A percentile compares a stretch with the other conserved stretches of the same genome.
These are phyloP conservation scores for Dothistroma septosporum DNA, from an alignment of 2,329 filamentous ascomycete species.

Conservation along the genomic window DNA sequence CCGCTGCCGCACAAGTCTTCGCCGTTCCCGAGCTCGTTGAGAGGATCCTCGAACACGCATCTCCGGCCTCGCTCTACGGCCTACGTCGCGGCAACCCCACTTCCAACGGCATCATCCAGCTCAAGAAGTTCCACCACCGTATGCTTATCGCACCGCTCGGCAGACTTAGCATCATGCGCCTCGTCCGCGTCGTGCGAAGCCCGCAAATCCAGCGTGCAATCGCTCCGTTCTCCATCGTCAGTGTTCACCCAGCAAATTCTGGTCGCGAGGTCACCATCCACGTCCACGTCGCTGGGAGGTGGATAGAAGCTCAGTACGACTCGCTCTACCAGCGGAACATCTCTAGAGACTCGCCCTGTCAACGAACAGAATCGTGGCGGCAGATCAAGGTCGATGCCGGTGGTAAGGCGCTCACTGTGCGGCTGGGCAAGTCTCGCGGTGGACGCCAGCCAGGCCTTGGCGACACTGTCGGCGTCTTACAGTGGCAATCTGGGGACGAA, in stretches of 20 bases:
- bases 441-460: no score
- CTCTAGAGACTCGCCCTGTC: background rate
- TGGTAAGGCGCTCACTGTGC: background rate
- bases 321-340: no score
- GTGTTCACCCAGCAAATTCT: background rate
- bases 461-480: no score
- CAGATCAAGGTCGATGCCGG: background rate
- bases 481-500: background rate
- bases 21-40: slow-evolving; percentile 9
- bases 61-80: background rate
- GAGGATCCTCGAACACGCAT: slow-evolving; percentile 4
- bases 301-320: no score
- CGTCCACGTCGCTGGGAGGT: no score
- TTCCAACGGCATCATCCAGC: slow-evolving; percentile 7
- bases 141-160: background rate
- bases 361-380: background rate
- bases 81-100: slow-evolving; percentile 9
- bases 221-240: background rate
- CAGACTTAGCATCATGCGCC: background rate
- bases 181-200: background rate
- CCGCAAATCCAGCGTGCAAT: background rate
- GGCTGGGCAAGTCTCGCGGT: background rate
- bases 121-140: background rate
- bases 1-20: slow-evolving; percentile 2
- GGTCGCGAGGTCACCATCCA: background rate